Conservation (phyloP, 768 basidiomycete species). For the Serendipita vermifera region DNA sequence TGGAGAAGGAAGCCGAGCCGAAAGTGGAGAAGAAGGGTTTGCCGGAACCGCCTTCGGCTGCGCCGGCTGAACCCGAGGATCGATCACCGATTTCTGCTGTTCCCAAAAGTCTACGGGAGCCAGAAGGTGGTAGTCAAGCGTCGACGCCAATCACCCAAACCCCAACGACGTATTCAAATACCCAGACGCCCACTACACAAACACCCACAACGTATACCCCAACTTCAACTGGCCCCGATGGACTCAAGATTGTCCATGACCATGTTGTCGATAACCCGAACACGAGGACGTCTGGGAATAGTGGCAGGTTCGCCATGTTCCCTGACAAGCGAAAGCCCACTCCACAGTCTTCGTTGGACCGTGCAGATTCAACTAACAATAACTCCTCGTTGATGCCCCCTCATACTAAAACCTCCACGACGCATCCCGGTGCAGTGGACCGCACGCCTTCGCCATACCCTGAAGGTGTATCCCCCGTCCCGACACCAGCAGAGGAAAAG, state of each 20-base stretch:
- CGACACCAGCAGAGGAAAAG: neutral
- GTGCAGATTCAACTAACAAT: neutral
- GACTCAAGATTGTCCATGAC: neutral
- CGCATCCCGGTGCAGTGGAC: neutral
- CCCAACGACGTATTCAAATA: neutral
- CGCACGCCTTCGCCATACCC: neutral
- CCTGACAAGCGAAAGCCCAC: slow-evolving; percentile 27
- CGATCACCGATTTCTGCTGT: neutral
- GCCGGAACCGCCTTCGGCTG: neutral
- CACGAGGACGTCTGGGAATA: slow-evolving; percentile 15
- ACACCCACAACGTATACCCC: neutral
- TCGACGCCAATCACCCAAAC: slow-evolving; percentile 1
- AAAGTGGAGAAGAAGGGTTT: neutral
- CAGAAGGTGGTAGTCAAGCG: neutral
- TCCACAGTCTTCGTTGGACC: neutral
- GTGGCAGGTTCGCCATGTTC: slow-evolving; percentile 55
- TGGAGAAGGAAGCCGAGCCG: neutral
- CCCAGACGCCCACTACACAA: neutral
- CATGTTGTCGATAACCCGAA: neutral
- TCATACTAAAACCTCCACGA: neutral
- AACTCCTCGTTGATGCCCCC: neutral
- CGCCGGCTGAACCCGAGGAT: neutral
- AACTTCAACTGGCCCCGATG: neutral
- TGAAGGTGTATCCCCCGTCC: neutral
- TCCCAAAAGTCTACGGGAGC: neutral